Conservation (phyloP, 2,329 filamentous ascomycete species). For the Polytolypa hystricis region DNA sequence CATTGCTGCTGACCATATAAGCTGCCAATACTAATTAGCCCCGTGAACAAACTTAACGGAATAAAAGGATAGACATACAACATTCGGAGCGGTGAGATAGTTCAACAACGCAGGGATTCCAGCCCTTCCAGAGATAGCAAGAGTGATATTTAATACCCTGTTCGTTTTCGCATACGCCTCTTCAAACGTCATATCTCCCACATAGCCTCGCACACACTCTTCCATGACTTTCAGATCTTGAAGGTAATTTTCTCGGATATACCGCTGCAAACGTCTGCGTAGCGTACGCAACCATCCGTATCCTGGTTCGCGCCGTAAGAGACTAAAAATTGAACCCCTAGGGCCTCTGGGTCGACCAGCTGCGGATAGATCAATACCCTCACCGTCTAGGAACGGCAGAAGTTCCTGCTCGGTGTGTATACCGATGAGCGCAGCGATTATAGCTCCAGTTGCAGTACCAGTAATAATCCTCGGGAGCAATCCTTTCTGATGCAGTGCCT, state of each 20-base stretch:
- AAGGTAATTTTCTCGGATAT: constrained; percentile 67
- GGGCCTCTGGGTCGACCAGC: constrained; percentile 6
- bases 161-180: constrained; percentile 82
- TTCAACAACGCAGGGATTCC: constrained; percentile 80
- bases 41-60: background rate
- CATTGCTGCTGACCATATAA: constrained; percentile 43
- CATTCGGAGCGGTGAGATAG: constrained; percentile 85
- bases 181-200: constrained; percentile 84
- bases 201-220: constrained; percentile 70
- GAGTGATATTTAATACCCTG: constrained; percentile 80
- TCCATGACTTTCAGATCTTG: constrained; percentile 73
- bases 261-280: constrained; percentile 54
- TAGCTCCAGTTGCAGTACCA: constrained; percentile 77
- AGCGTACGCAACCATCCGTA: constrained; percentile 46
- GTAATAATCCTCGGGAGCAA: constrained; percentile 82
- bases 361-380: constrained; percentile 70
- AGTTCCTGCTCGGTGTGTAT: constrained; percentile 82
- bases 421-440: constrained; percentile 79
- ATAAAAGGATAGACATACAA: constrained; percentile 47
- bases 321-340: constrained; percentile 21
- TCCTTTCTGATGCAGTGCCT: constrained; percentile 69
- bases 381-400: constrained; percentile 61
- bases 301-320: constrained; percentile 15
- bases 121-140: constrained; percentile 61
- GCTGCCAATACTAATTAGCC: constrained; percentile 30